A percentile compares a stretch with the other conserved stretches of the same genome.
phyloP scores from a whole-genome alignment of 805 yeast genomes.

The Saccharomyces kudriavzevii region DNA sequence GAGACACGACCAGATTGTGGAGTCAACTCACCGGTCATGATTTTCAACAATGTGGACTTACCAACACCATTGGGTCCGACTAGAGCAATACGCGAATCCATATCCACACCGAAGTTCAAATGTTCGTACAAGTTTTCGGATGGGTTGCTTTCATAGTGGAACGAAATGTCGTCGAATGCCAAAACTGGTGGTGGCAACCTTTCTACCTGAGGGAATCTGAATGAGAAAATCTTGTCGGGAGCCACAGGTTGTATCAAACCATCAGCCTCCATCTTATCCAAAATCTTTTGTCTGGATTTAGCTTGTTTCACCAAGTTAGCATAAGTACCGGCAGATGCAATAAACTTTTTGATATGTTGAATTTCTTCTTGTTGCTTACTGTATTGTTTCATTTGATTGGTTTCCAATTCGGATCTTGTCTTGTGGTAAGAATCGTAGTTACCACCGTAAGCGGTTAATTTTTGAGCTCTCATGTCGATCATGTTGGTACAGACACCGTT shows the following conservation, averaged over 20 bases:
- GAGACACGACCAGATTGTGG: slow-evolving; percentile 94
- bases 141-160: slow-evolving; percentile 74
- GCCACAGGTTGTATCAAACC: slow-evolving; percentile 90
- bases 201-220: slow-evolving; percentile 90
- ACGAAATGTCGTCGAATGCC: slow-evolving; percentile 90
- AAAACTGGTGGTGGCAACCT: slow-evolving; percentile 98
- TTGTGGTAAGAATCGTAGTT: slow-evolving; percentile 94
- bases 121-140: slow-evolving; percentile 86
- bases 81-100: slow-evolving; percentile 96
- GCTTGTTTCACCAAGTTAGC: slow-evolving; percentile 98
- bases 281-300: slow-evolving; percentile 96
- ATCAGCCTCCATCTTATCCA: slow-evolving; percentile 99
- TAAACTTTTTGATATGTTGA: slow-evolving; percentile 94
- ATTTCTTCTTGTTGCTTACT: slow-evolving; percentile 97
- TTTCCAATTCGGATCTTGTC: slow-evolving; percentile 88
- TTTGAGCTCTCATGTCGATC: slow-evolving; percentile 92
- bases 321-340: slow-evolving; percentile 99
- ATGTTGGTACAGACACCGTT: slow-evolving; percentile 97
- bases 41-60: slow-evolving; percentile 88
- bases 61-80: slow-evolving; percentile 99
- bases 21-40: slow-evolving; percentile 89
- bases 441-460: slow-evolving; percentile 81
- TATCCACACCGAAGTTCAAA: slow-evolving; percentile 95
- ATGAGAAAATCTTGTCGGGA: slow-evolving; percentile 86
- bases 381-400: slow-evolving; percentile 97